Percentiles rank a stretch among this genome's conserved stretches.
These are phyloP conservation scores for Colletotrichum sp. DNA, from an alignment of 2,329 filamentous ascomycete genomes.

Conservation along the genomic window DNA sequence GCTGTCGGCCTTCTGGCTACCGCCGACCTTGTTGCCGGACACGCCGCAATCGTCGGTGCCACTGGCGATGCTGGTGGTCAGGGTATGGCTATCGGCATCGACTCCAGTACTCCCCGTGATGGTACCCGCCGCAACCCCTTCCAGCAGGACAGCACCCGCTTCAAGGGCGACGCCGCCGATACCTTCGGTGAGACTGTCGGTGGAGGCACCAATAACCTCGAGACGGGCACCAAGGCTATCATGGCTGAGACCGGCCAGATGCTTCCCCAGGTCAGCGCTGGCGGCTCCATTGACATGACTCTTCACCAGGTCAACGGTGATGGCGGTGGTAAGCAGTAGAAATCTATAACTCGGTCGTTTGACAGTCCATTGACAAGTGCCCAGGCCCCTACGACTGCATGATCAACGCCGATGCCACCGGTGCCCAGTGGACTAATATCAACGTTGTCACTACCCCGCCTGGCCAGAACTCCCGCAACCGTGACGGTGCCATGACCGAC, in stretches of 20 bases:
- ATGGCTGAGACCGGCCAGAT: conserved; percentile 59
- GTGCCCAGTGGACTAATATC: conserved; percentile 55
- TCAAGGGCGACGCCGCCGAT: conserved; percentile 56
- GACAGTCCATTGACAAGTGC: background rate
- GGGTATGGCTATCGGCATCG: conserved; percentile 57
- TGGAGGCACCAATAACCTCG: conserved; percentile 60
- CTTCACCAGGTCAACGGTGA: conserved; percentile 72
- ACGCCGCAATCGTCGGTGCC: conserved; percentile 65
- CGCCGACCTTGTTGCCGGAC: conserved; percentile 62
- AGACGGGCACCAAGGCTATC: conserved; percentile 61
- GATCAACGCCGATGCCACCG: conserved; percentile 67
- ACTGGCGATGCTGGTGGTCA: conserved; percentile 62
- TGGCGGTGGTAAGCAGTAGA: conserved; percentile 53
- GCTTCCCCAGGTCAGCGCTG: conserved; percentile 64
- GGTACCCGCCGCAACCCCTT: conserved; percentile 65
- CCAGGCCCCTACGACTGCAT: conserved; percentile 63
- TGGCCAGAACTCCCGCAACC: conserved; percentile 55
- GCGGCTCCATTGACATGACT: conserved; percentile 65
- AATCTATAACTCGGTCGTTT: background rate
- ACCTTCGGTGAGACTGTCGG: conserved; percentile 64
- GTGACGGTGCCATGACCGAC: conserved; percentile 43
- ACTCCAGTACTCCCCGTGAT: conserved; percentile 63
- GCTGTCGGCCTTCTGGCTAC: conserved; percentile 56
- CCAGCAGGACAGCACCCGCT: conserved; percentile 69
- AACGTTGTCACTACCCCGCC: conserved; percentile 59